These are phyloP conservation scores for Lyophyllum shimeji DNA, from an alignment of 768 basidiomycete species.

Conservation along the genomic window DNA sequence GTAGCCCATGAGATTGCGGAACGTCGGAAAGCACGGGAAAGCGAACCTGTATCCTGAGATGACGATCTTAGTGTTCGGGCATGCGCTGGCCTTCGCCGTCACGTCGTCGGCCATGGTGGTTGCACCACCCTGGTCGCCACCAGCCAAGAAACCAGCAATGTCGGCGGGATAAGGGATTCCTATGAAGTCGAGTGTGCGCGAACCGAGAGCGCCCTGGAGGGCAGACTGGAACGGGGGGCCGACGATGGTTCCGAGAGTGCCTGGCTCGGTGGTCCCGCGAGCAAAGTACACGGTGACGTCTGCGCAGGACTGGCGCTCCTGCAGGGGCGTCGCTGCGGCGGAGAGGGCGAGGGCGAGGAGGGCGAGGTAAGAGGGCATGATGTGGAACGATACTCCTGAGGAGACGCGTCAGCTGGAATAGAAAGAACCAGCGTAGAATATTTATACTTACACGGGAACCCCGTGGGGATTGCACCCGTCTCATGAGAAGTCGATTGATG, in stretches of 20 bases:
- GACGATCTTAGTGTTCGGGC: constrained; percentile 32
- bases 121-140: constrained; percentile 34
- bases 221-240: constrained; percentile 35
- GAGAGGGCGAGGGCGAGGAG: constrained; percentile 19
- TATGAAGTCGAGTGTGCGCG: constrained; percentile 30
- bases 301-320: constrained; percentile 15
- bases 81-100: constrained; percentile 23
- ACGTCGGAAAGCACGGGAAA: too few species aligned
- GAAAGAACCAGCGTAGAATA: too few species aligned
- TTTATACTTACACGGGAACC: too few species aligned
- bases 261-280: constrained; percentile 33
- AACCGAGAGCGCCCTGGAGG: constrained; percentile 25
- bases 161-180: constrained; percentile 36
- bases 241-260: constrained; percentile 33
- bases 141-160: constrained; percentile 34
- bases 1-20: too few species aligned
- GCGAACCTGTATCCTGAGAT: too few species aligned
- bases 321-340: constrained; percentile 18
- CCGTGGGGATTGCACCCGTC: too few species aligned
- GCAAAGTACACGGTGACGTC: constrained; percentile 37
- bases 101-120: constrained; percentile 34
- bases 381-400: too few species aligned
- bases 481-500: too few species aligned
- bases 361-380: constrained; percentile 17
- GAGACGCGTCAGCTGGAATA: too few species aligned